Evolutionary conservation across 768 basidiomycete genomes (phyloP), one percentile per base, ranked within the genome.

Genomic region (Tephrocybe sp.): DNA sequence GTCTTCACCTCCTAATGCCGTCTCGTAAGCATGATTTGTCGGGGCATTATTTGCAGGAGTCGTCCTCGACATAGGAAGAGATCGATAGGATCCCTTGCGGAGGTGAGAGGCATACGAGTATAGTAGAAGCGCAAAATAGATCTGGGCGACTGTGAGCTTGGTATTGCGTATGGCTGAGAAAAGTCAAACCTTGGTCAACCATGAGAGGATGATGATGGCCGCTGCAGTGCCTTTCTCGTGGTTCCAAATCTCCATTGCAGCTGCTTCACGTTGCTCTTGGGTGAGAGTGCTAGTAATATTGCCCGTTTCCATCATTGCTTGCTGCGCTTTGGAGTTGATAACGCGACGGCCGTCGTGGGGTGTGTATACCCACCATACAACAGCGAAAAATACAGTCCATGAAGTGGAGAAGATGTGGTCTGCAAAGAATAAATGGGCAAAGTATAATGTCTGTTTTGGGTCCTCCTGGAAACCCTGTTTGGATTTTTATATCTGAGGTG

Each of bases 101-200:
- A 98, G 84, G 66, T 97, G 97, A 2, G 82, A 74, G 3, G 93
- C 94, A 65, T 90, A 97, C 12, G 95, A 97, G 68, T 98, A 99
- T 24, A 98, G 71, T 48, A 94, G 68, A 34, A 88, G 69, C 37
- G 88, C 86, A 67, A 99, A 94, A 73, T 97, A 99, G 48, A 95
- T 75, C 95, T 97, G 49, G n/a, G 36, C 16, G 13, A 18, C 47
- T 54, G 42, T 21, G 23, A 56, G 43, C 19, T 19, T 5, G 16
- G 11, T 19, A 38, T 6, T 6, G 16, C 3, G 37, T 5, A 7
- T 19, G 6, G 21, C 8, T 34, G 33, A 34, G 18, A 21, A 16
- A 38, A 18, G n/a, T 9, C 81, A 54, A 52, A 94, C 94, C 83
- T 97, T 97, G 63, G 79, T 71, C 21, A 92, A 54, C 94, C 94